Base-by-base conservation (phyloP, 768 basidiomycete genomes). In the Basidioascus undulatus region DNA sequence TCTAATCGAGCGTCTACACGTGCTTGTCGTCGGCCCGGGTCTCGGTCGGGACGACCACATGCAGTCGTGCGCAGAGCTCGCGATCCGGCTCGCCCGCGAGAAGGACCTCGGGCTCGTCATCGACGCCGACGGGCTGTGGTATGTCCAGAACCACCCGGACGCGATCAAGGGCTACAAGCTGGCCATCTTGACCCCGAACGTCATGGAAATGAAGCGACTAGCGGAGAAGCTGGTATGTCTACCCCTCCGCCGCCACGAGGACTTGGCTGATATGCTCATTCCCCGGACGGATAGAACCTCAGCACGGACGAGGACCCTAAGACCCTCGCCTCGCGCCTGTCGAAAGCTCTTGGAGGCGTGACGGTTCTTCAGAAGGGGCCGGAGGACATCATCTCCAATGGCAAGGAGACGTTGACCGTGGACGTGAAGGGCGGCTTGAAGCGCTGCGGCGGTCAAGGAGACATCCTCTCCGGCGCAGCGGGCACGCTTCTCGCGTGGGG, bases 401-500 rank as follows among this genome's bases (percentile, higher is more conserved):
- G 66, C 30, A 62, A 64, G 42, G 72, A 76, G 51, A 67, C 69
- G 4, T 58, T 84, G 4, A 64, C 67, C 39, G 71, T 78, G 23
- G 72, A 77, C 47, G 59, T 65, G 0, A 60, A 69, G 40, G 92
- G 92, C 2, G 86, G 89, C 2, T 49, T 81, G 50, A 89, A 89
- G 61, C 64, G 92, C 41, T 87, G 83, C 51, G 89, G 92, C 11
- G 92, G 92, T 1, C 92, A 96, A 56, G 92, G 92, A 0, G 92
- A 98, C 58, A 72, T 98, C 28, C 57, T 96, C 41, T 78, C 76
- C 50, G 92, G 92, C 11, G 65, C 68, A 33, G 76, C 84, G 9
- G 92, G 86, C 0, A 71, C 83, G 2, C 71, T 92, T 55, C 63
- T 96, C 49, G 87, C 87, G 4, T 98, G 92, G 89, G 83, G 79